Evolutionary conservation across 2,329 filamentous ascomycete genomes (phyloP).

Genomic region (Fusarium begoniae): DNA sequence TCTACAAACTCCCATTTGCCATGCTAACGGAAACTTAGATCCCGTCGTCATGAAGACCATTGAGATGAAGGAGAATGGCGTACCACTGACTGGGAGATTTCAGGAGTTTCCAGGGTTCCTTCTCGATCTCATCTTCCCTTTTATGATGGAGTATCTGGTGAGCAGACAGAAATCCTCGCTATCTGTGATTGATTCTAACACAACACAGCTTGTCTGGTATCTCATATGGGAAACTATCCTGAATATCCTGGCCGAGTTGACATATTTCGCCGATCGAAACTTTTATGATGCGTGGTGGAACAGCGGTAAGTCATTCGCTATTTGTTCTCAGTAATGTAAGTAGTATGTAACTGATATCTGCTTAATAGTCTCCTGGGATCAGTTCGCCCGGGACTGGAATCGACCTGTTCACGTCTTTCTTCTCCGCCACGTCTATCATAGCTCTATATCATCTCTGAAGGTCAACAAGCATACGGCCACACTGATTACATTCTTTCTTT

Average conservation of each 20-base stretch:
- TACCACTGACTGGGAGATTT: slow-evolving; percentile 69
- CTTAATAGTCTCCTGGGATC: slow-evolving; percentile 69
- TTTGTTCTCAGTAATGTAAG: neutral
- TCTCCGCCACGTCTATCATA: slow-evolving; percentile 81
- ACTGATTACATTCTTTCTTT: slow-evolving; percentile 78
- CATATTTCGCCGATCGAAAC: slow-evolving; percentile 78
- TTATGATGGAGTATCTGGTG: slow-evolving; percentile 79
- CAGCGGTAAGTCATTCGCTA: slow-evolving; percentile 50
- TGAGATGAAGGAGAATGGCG: slow-evolving; percentile 71
- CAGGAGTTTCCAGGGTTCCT: slow-evolving; percentile 77
- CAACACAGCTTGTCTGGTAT: slow-evolving; percentile 72
- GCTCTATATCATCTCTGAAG: slow-evolving; percentile 76
- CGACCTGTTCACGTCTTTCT: slow-evolving; percentile 80
- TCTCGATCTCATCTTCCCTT: slow-evolving; percentile 79
- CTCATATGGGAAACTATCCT: slow-evolving; percentile 82
- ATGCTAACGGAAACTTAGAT: slow-evolving; percentile 49
- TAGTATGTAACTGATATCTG: neutral
- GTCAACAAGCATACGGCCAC: slow-evolving; percentile 76
- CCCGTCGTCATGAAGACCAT: slow-evolving; percentile 75
- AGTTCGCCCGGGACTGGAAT: slow-evolving; percentile 85
- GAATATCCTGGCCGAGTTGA: slow-evolving; percentile 80
- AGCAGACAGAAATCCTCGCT: neutral
- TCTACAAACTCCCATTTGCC: neutral
- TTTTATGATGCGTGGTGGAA: slow-evolving; percentile 77
- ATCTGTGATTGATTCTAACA: slow-evolving; percentile 4